Percentiles rank a stretch among this genome's conserved stretches.
Conservation (phyloP, 306 rosid genomes). For the Cucumis cinereus region DNA sequence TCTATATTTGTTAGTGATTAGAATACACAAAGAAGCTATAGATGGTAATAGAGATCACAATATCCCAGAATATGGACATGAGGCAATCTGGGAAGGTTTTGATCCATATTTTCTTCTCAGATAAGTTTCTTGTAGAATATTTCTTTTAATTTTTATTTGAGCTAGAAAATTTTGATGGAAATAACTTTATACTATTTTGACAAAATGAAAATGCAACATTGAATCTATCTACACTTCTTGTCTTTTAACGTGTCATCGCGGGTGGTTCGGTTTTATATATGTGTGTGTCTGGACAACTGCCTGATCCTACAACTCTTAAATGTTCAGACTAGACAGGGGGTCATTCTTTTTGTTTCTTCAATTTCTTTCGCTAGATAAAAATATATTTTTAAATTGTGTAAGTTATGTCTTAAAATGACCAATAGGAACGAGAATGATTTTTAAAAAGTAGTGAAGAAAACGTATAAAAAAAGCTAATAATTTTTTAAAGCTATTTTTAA, state of each 20-base stretch:
- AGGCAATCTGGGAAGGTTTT: slow-evolving; percentile 51
- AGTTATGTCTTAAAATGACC: neutral
- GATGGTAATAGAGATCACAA: slow-evolving; percentile 16
- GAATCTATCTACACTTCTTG: neutral
- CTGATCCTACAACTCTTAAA: too few species aligned
- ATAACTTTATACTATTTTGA: neutral
- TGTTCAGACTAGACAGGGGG: too few species aligned
- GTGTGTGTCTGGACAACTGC: too few species aligned
- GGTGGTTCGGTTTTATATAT: too few species aligned
- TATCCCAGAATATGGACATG: slow-evolving; percentile 28
- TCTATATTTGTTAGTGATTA: slow-evolving; percentile 43
- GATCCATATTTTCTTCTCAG: slow-evolving; percentile 72
- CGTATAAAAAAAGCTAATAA: neutral
- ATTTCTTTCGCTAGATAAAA: neutral
- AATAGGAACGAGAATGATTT: neutral
- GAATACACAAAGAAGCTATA: slow-evolving; percentile 35
- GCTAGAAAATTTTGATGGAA: neutral
- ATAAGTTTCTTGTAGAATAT: slow-evolving; percentile 15
- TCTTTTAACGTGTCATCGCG: neutral
- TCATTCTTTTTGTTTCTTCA: neutral
- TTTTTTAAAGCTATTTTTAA: neutral
- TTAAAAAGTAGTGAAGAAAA: neutral
- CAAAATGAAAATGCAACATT: neutral
- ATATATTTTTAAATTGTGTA: neutral
- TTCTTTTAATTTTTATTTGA: neutral